These are phyloP conservation scores for Penicillium verhagenii DNA, from an alignment of 495 filamentous ascomycete genomes.

Conservation along the genomic window DNA sequence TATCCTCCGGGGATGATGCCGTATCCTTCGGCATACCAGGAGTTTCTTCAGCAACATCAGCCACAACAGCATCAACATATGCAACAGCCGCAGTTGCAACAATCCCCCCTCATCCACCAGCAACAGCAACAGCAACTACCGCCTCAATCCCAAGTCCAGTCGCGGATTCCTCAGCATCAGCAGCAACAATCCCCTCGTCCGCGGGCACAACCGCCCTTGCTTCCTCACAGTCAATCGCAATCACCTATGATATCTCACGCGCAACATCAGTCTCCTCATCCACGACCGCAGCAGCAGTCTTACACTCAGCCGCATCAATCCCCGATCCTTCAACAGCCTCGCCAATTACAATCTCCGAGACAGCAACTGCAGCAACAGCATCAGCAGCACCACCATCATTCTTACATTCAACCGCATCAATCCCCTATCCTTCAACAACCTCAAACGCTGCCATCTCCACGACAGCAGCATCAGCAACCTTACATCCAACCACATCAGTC, in stretches of 20 bases:
- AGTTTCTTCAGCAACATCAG: conserved; percentile 26
- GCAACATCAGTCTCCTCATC: conserved; percentile 9
- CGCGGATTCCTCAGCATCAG: neutral
- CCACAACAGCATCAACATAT: conserved; percentile 6
- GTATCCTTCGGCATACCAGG: conserved; percentile 31
- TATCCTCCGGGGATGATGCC: conserved; percentile 43
- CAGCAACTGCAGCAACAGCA: neutral
- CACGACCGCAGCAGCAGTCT: conserved; percentile 13
- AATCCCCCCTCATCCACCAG: conserved; percentile 15
- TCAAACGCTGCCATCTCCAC: neutral
- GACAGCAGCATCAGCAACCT: neutral
- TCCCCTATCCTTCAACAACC: neutral
- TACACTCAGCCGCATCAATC: conserved; percentile 16
- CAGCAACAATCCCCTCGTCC: conserved; percentile 5
- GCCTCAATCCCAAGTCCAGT: conserved; percentile 10
- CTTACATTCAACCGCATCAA: neutral
- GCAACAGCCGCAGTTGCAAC: conserved; percentile 17
- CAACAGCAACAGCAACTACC: conserved; percentile 11
- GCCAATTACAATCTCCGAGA: neutral
- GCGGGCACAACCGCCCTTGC: neutral
- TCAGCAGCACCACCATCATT: no score
- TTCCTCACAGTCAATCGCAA: conserved; percentile 20
- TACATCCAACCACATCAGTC: neutral
- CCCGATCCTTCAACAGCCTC: neutral
- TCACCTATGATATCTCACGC: conserved; percentile 1